Conservation (phyloP, 2,329 filamentous ascomycete genomes). For the Aspergillus pseudonomiae region DNA sequence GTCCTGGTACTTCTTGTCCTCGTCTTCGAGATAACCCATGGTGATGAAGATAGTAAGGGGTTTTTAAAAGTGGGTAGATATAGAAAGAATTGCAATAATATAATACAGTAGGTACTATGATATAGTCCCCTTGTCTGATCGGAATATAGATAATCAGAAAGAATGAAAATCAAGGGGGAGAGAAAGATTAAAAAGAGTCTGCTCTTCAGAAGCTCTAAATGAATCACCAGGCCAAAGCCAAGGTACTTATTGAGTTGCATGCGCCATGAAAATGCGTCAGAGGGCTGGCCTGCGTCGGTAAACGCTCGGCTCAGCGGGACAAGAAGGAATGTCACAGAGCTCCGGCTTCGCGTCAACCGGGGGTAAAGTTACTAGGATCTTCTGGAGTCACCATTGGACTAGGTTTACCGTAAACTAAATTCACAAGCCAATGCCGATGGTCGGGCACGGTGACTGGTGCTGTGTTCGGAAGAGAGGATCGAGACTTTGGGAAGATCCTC, state of each 20-base stretch:
- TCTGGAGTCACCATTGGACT: conserved; percentile 7
- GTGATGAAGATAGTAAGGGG: conserved; percentile 16
- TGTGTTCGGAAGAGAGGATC: conserved; percentile 42
- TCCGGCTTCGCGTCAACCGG: conserved; percentile 27
- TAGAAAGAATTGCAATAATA: conserved; percentile 9
- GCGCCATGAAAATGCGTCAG: conserved; percentile 35
- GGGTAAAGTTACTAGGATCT: conserved; percentile 8
- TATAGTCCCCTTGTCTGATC: conserved; percentile 2
- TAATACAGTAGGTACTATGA: conserved; percentile 12
- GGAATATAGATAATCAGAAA: conserved; percentile 10
- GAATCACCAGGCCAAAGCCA: conserved; percentile 35
- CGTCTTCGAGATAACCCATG: conserved; percentile 59
- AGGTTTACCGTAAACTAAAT: conserved; percentile 20
- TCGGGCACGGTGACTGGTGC: conserved; percentile 28
- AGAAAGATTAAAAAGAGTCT: conserved; percentile 18
- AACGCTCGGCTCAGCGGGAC: conserved; percentile 45
- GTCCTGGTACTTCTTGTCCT: conserved; percentile 73
- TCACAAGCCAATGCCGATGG: conserved; percentile 35
- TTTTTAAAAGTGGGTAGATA: not conserved
- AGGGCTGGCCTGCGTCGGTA: conserved; percentile 34
- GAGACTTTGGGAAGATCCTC: conserved; percentile 37
- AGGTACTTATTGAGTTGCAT: conserved; percentile 36
- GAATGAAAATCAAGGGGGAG: conserved; percentile 6
- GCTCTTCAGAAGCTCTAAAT: not conserved
- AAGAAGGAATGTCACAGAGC: conserved; percentile 25